Base-by-base conservation (phyloP, 345 rosid species). In the Arabis alpina region DNA sequence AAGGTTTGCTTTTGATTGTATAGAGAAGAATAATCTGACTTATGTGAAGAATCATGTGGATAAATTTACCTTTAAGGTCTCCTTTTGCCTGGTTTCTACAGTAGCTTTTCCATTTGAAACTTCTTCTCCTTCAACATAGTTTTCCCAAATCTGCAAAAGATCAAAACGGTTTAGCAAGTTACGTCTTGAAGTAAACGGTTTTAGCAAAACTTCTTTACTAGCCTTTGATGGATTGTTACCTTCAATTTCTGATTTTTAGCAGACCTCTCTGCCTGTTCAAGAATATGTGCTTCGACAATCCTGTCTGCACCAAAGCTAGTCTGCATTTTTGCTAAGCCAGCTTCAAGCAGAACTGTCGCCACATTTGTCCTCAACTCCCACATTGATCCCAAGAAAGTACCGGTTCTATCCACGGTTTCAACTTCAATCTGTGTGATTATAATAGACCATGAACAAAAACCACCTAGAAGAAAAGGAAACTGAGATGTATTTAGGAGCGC, bases 121-220 rank as follows among this genome's bases (percentile, higher is more conserved):
- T 77, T 86, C 98, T 77, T 88, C 92, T 72, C 99, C 99, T 87
- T 95, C 98, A 53, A 95, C 98, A 80, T 84, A 92, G 36, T 87
- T 92, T 83, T 92, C 98, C 99, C 99, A 95, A 56, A 92, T 77
- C 99, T 95, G 84, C 36, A 76, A 59, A 63, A 28, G 13, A 37
- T 51, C 13, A 58, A 30, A 51, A 25, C 28, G 8, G 42, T 50
- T 71, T 37, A 57, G 47, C 37, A 61, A 50, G 15, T 45, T 32
- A 28, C 0, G 10, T 58, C 27, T 12, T 36, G 59, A 15, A 60
- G 14, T 3, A 32, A 48, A 68, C 4, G 28, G n/a, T 48, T 55
- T 47, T n/a, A n/a, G n/a, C n/a, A n/a, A n/a, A n/a, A n/a, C n/a
- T n/a, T 40, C 14, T 37, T 42, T 4, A 24, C 13, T 5, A 63